A percentile compares a stretch with the other conserved stretches of the same genome.
Conservation (phyloP, 2,329 filamentous ascomycete species). For the Pseudogymnoascus sp. region DNA sequence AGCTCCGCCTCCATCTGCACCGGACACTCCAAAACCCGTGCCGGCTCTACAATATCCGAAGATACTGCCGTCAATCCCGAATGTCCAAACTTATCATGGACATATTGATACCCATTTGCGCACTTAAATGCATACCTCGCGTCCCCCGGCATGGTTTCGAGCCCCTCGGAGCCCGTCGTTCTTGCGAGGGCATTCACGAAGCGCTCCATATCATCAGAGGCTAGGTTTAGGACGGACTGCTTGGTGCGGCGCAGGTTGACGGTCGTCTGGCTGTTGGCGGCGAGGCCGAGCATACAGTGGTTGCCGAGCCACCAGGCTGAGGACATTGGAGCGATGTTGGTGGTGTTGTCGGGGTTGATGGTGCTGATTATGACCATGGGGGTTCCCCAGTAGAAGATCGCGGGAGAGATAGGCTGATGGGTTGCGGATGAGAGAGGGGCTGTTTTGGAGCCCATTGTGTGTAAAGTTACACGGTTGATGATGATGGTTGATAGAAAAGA, state of each 20-base stretch:
- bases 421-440: background rate
- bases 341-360: constrained; percentile 33
- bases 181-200: constrained; percentile 15
- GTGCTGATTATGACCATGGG: constrained; percentile 34
- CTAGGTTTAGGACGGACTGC: constrained; percentile 36
- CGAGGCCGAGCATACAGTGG: constrained; percentile 36
- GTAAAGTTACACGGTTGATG: background rate
- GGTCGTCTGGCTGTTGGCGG: constrained; percentile 30
- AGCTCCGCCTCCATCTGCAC: constrained; percentile 37
- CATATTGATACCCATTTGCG: constrained; percentile 28
- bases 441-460: background rate
- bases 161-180: constrained; percentile 12
- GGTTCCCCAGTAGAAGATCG: constrained; percentile 36
- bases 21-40: constrained; percentile 32
- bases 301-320: constrained; percentile 38
- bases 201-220: constrained; percentile 33
- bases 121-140: constrained; percentile 24
- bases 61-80: constrained; percentile 28
- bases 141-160: constrained; percentile 9
- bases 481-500: background rate
- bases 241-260: constrained; percentile 33
- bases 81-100: constrained; percentile 32
- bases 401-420: constrained; percentile 27
- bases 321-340: constrained; percentile 36
- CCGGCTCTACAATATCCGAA: constrained; percentile 29